Percentiles rank a stretch among this genome's conserved stretches.
Evolutionary conservation across 805 yeast genomes (phyloP).

Genomic region (Groenewaldozyma salmanticensis): DNA sequence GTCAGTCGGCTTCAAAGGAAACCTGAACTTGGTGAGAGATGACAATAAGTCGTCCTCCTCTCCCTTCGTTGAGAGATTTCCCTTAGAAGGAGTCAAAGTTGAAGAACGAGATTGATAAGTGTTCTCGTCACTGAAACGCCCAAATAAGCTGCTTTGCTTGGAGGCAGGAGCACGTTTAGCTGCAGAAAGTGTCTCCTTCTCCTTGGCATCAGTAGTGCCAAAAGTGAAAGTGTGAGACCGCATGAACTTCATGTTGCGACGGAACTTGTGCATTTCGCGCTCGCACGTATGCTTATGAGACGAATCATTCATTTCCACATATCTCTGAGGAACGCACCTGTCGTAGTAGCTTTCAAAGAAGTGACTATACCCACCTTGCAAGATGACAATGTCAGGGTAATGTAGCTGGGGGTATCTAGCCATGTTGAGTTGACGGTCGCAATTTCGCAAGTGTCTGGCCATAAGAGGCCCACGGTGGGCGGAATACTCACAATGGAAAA

Average conservation of each 20-base stretch:
- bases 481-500: constrained; percentile 93
- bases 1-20: constrained; percentile 12
- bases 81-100: neutral
- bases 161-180: constrained; percentile 1
- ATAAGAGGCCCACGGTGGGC: constrained; percentile 89
- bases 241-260: constrained; percentile 31
- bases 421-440: constrained; percentile 68
- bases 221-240: constrained; percentile 14
- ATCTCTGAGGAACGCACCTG: constrained; percentile 66
- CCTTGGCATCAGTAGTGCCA: constrained; percentile 3
- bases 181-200: neutral
- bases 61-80: neutral
- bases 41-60: neutral
- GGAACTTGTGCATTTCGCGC: constrained; percentile 43
- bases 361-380: constrained; percentile 84
- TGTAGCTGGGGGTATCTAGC: constrained; percentile 69
- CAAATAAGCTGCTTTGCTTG: neutral
- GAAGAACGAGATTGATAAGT: neutral
- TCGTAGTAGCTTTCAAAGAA: constrained; percentile 53
- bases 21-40: constrained; percentile 5
- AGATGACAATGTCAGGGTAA: constrained; percentile 81
- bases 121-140: neutral
- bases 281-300: constrained; percentile 39
- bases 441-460: constrained; percentile 76
- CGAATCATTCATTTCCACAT: constrained; percentile 76